phyloP scores from a whole-genome alignment of 495 filamentous ascomycete species.

The Wilcoxina mikolae region DNA sequence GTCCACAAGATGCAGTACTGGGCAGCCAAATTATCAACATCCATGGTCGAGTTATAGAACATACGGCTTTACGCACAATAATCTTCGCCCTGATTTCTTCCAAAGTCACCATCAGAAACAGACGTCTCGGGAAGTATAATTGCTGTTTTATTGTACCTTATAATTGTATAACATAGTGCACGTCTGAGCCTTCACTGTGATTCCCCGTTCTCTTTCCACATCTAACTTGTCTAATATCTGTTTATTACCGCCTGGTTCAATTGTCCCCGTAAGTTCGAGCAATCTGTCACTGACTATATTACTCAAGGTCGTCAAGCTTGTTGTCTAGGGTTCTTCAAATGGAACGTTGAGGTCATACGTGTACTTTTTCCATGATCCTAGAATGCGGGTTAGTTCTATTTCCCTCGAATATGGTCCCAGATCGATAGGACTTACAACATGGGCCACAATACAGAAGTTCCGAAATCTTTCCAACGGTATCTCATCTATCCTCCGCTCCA shows the following conservation, averaged over 20 bases:
- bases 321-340: background rate
- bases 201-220: slow-evolving; percentile 87
- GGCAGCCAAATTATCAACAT: background rate
- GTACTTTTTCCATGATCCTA: slow-evolving; percentile 92
- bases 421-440: slow-evolving; percentile 41
- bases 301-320: slow-evolving; percentile 2
- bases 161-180: slow-evolving; percentile 93
- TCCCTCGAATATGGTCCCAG: background rate
- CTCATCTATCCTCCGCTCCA: slow-evolving; percentile 67
- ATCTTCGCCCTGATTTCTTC: slow-evolving; percentile 48
- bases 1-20: slow-evolving; percentile 77
- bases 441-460: slow-evolving; percentile 96
- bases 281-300: slow-evolving; percentile 58
- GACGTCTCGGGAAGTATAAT: background rate
- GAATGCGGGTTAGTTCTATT: background rate
- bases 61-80: slow-evolving; percentile 35
- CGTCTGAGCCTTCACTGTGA: slow-evolving; percentile 97
- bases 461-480: slow-evolving; percentile 87
- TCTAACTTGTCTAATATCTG: slow-evolving; percentile 95
- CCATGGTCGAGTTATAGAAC: background rate
- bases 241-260: slow-evolving; percentile 72
- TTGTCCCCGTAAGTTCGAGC: slow-evolving; percentile 89
- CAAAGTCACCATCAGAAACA: background rate
- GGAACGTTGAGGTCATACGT: slow-evolving; percentile 24
- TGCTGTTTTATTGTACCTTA: slow-evolving; percentile 12